These are phyloP conservation scores for Trichoderma asperelloides DNA, from an alignment of 495 filamentous ascomycete species.

Conservation along the genomic window DNA sequence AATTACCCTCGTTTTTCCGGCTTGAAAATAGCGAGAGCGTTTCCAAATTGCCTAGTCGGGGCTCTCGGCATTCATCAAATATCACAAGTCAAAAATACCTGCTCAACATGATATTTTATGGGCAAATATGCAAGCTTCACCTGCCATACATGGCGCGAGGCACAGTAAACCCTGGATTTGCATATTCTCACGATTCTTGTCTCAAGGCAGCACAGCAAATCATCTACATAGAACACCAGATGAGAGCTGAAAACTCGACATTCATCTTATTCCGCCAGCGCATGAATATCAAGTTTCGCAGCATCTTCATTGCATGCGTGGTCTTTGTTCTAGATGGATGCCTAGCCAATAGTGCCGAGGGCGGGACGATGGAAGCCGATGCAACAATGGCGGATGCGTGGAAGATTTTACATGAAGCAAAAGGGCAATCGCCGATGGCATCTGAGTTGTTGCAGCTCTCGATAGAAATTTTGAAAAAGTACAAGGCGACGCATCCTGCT, in stretches of 20 bases:
- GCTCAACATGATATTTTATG: constrained; percentile 26
- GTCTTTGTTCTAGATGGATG: constrained; percentile 38
- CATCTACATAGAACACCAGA: constrained; percentile 22
- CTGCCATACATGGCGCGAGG: constrained; percentile 26
- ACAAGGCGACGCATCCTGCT: constrained; percentile 15
- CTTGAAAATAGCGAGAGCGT: not conserved
- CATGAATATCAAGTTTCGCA: constrained; percentile 30
- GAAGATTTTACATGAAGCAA: constrained; percentile 34
- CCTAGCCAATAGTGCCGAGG: constrained; percentile 26
- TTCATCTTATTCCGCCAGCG: constrained; percentile 19
- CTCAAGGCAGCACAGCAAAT: constrained; percentile 28
- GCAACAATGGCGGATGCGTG: constrained; percentile 36
- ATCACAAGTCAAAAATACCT: constrained; percentile 28
- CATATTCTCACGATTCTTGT: constrained; percentile 27
- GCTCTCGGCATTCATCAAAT: constrained; percentile 10
- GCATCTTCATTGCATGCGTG: constrained; percentile 39
- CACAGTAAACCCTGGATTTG: constrained; percentile 16
- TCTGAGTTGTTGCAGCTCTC: constrained; percentile 26
- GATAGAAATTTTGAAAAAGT: constrained; percentile 22
- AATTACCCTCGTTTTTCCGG: not conserved
- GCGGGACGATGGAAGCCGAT: constrained; percentile 23
- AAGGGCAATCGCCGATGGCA: constrained; percentile 24
- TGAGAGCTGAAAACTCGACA: constrained; percentile 16
- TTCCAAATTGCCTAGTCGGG: constrained; percentile 11
- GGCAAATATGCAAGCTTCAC: constrained; percentile 34